Base-by-base conservation (phyloP, 2,329 filamentous ascomycete species). In the Salinomyces thailandicus region DNA sequence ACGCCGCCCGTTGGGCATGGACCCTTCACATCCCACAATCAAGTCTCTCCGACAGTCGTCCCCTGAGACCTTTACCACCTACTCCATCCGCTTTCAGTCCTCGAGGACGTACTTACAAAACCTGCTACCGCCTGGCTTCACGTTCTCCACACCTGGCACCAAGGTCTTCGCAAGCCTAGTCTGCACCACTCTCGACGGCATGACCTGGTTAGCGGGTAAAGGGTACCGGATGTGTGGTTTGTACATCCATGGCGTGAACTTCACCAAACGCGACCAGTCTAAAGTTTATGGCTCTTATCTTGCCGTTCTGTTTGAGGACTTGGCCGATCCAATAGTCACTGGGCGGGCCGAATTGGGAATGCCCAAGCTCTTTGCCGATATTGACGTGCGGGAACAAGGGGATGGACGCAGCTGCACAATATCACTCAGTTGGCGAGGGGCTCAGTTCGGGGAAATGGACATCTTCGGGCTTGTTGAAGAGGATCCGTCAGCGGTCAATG, bases 231-330 rank as follows among this genome's bases (percentile, higher is more conserved):
- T 70, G 45, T 58, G 75, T 11, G 75, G 73, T 0, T 62, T 81
- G 0, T 79, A 75, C 48, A 67, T 81, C 12, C 76, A 80, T 42
- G 75, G 72, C 0, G 69, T 79, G 1, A 56, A 75, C 42, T 77
- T 77, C 44, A 62, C 56, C 1, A 70, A 67, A 44, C 58, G 62
- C 2, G 52, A 71, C 36, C 72, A 73, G 1, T 57, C 59, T 0
- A 55, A 62, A 0, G 48, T 74, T 1, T 55, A 55, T 9, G 75
- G 73, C 2, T 69, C 69, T 0, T 79, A 71, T 44, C 51, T 79
- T 24, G 67, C 72, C 0, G 58, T 78, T 0, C 55, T 79, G 0
- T 73, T 80, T 43, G 75, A 80, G 50, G 68, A 60, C 34, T 51
- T 73, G 2, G 59, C 73, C 0, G 76, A 81, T 43, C 71, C 75